Base-by-base conservation (phyloP, 2,329 filamentous ascomycete genomes). In the Clonostachys rosea region DNA sequence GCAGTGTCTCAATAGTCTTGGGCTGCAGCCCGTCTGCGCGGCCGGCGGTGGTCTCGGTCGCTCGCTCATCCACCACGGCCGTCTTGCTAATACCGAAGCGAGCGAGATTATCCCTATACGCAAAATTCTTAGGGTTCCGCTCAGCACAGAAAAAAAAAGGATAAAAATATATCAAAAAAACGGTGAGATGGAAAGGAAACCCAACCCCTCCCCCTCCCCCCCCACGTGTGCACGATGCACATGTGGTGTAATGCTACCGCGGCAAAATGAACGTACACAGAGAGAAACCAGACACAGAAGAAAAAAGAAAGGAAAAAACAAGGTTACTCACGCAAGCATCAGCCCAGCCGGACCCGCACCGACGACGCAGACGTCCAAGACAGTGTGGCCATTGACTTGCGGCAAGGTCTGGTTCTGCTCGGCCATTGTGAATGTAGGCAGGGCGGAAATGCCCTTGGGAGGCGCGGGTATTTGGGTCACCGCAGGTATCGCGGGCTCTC, bases 1-100 rank as follows among this genome's bases (percentile, higher is more conserved):
- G 56, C 89, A 78, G 36, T 0, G 86, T 90, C 68, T 90, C 86
- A 56, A 91, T 87, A 1, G 85, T 86, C 66, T 90, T 90, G 41
- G 86, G 86, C 58, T 90, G 86, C 45, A 90, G 70, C 39, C 86
- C 86, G 62, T 90, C 87, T 51, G 85, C 85, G 61, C 75, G 77
- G 56, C 86, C 86, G 9, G 83, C 84, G 6, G 79, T 73, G 2
- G 87, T 91, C 57, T 81, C 81, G 56, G 86, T 79, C 34, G 78
- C 70, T 52, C 86, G 71, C 59, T 89, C 84, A 66, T 90, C 87
- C 43, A 89, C 71, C 41, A 89, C 74, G 9, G 24, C 24, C 39
- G 76, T 74, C 4, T 80, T 75, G 47, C 80, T 79, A 56, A 89
- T 79, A 13, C 85, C 86, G 56, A 80, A 87, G 9, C 84, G 75